These are phyloP conservation scores for Sanghuangporus weigelae DNA, from an alignment of 1,284 basidiomycete genomes.

Conservation along the genomic window DNA sequence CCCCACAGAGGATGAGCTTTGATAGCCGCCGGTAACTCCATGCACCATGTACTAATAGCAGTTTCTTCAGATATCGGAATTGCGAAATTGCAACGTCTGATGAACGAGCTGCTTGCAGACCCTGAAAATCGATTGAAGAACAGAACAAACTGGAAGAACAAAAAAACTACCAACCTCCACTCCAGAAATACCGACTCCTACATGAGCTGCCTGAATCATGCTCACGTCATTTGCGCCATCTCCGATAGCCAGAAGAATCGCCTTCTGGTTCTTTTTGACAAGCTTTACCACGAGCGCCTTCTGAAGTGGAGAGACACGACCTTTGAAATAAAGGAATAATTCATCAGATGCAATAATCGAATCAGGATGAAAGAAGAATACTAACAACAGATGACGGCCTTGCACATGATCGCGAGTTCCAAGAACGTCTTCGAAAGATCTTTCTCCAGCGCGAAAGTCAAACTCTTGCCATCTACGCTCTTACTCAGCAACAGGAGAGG, in stretches of 20 bases:
- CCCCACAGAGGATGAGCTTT: conserved; percentile 91
- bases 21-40: conserved; percentile 97
- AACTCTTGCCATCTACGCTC: conserved; percentile 85
- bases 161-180: conserved; percentile 64
- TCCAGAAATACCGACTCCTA: conserved; percentile 97
- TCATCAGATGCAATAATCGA: not conserved
- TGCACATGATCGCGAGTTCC: conserved; percentile 97
- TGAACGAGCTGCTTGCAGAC: conserved; percentile 94
- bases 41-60: conserved; percentile 94
- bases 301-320: conserved; percentile 95
- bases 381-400: conserved; percentile 95
- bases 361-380: conserved; percentile 14
- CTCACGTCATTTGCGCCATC: conserved; percentile 97
- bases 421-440: conserved; percentile 86
- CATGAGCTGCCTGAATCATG: conserved; percentile 96
- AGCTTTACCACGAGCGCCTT: conserved; percentile 98
- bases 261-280: conserved; percentile 93
- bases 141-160: not conserved
- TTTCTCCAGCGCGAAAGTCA: conserved; percentile 91
- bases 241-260: conserved; percentile 92
- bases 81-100: conserved; percentile 98
- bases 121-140: conserved; percentile 39
- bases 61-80: conserved; percentile 94
- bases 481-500: not conserved
- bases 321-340: conserved; percentile 32